Evolutionary conservation across 108 stramenopile genomes (phyloP), one percentile per base, ranked within the genome.

Genomic region (Discostella pseudostelligera): DNA sequence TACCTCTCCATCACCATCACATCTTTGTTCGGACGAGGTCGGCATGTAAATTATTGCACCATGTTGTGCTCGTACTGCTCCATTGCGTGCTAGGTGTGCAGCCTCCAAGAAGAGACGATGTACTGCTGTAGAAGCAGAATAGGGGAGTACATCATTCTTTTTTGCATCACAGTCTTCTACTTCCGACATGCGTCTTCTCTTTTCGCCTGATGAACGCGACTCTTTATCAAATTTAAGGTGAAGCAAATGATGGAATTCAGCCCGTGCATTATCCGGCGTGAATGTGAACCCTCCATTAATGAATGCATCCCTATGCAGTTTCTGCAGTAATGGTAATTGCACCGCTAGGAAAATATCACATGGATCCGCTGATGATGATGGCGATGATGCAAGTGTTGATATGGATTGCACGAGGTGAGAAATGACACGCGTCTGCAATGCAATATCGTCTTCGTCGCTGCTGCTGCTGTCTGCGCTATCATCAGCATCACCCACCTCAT

Each of bases 1-100:
- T 11, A 1, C 45, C 22, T 32, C 46, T n/a, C 29, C 63, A 17
- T 12, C 14, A 28, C 28, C 36, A 7, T 58, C 40, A 3, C 12
- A 19, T 13, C 37, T 37, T 1, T 57, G 17, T 1, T 39, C 29
- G 11, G 0, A 10, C 13, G 39, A 42, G n/a, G n/a, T n/a, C n/a
- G 73, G 35, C 32, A 57, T 36, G 43, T 17, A 75, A 32, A 75
- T 69, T 4, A 75, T 51, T 36, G 74, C 74, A 39, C 74, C 74
- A 40, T 75, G 74, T 36, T 60, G 39, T 4, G 74, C 74, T 48
- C 74, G 61, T 0, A 69, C 68, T 3, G 48, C 53, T 1, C 74
- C 74, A 14, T 63, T 69, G 24, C 68, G 48, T 14, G 68, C 74
- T 8, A 55, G 62, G 56, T 69, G 61, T 13, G 74, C 74, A 40